These are phyloP conservation scores for Venturia asperata DNA, from an alignment of 2,329 filamentous ascomycete genomes.

Conservation along the genomic window DNA sequence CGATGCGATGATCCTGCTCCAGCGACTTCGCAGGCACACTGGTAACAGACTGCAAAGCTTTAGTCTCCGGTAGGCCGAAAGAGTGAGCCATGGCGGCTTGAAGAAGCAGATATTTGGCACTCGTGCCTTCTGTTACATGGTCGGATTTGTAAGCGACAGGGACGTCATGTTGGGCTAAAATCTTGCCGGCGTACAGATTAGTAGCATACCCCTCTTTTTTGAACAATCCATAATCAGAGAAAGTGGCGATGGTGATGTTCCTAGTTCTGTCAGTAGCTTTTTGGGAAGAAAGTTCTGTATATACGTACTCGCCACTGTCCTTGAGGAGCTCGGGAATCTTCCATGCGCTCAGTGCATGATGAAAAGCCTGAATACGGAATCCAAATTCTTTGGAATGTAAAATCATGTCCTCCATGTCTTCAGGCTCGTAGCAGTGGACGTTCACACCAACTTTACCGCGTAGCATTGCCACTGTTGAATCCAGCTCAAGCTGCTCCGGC, in stretches of 20 bases:
- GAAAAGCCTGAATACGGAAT: slow-evolving; percentile 59
- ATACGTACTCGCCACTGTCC: slow-evolving; percentile 21
- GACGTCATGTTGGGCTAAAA: slow-evolving; percentile 57
- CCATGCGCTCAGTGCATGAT: slow-evolving; percentile 62
- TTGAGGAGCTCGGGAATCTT: slow-evolving; percentile 54
- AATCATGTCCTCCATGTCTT: slow-evolving; percentile 62
- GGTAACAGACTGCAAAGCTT: slow-evolving; percentile 36
- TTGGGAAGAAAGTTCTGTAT: not conserved
- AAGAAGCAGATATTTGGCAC: slow-evolving; percentile 62
- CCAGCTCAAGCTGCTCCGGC: slow-evolving; percentile 56
- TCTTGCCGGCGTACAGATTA: slow-evolving; percentile 59
- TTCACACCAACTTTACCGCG: slow-evolving; percentile 63
- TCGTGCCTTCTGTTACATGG: slow-evolving; percentile 38
- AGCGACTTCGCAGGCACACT: slow-evolving; percentile 36
- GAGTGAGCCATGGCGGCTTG: slow-evolving; percentile 43
- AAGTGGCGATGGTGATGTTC: slow-evolving; percentile 52
- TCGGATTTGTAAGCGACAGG: slow-evolving; percentile 62
- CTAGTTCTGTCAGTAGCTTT: not conserved
- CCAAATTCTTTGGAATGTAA: slow-evolving; percentile 66
- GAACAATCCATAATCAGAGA: slow-evolving; percentile 68
- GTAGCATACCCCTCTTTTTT: slow-evolving; percentile 60
- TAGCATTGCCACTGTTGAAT: slow-evolving; percentile 55
- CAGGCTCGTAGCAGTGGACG: slow-evolving; percentile 64
- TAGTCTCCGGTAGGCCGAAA: slow-evolving; percentile 37
- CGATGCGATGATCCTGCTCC: slow-evolving; percentile 34